These are phyloP conservation scores for Suillus hirtellus DNA, from an alignment of 768 basidiomycete species.

Conservation along the genomic window DNA sequence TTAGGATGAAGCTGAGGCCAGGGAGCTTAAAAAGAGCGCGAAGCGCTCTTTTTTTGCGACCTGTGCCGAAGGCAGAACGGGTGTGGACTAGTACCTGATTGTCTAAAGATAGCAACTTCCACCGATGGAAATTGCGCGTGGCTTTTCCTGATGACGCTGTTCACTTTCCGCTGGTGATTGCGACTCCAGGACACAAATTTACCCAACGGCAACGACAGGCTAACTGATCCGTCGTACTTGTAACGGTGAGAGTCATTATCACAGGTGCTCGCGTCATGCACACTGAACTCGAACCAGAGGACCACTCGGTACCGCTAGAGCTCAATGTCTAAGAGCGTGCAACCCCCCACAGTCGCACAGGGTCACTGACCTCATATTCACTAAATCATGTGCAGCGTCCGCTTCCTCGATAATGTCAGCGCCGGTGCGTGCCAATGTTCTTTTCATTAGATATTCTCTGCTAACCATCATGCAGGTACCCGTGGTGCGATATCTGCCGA, in stretches of 20 bases:
- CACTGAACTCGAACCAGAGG: slow-evolving; percentile 55
- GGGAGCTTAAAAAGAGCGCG: too few relatives aligned
- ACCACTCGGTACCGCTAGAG: slow-evolving; percentile 93
- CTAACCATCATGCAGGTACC: slow-evolving; percentile 59
- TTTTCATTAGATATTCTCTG: slow-evolving; percentile 1
- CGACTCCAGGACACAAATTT: slow-evolving; percentile 48
- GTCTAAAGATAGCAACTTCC: too few relatives aligned
- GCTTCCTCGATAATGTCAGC: slow-evolving; percentile 98
- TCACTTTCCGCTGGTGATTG: slow-evolving; percentile 56
- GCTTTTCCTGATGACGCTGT: slow-evolving; percentile 39
- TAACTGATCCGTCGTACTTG: slow-evolving; percentile 82
- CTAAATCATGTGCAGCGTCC: slow-evolving; percentile 62
- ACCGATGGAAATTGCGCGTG: too few relatives aligned
- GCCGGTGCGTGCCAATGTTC: slow-evolving; percentile 63
- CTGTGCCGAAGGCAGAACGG: too few relatives aligned
- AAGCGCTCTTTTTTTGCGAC: too few relatives aligned
- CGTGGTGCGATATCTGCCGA: slow-evolving; percentile 97
- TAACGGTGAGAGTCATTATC: slow-evolving; percentile 68
- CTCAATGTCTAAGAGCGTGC: slow-evolving; percentile 87
- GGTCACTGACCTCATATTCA: slow-evolving; percentile 24
- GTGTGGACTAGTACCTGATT: too few relatives aligned
- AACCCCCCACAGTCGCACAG: slow-evolving; percentile 8
- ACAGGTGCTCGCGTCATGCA: slow-evolving; percentile 4
- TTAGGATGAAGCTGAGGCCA: too few relatives aligned
- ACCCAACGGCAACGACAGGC: slow-evolving; percentile 62